Percentiles rank a stretch among this genome's conserved stretches.
Evolutionary conservation across 306 rosid species (phyloP).

Genomic region (Fragaria nilgerrensis): DNA sequence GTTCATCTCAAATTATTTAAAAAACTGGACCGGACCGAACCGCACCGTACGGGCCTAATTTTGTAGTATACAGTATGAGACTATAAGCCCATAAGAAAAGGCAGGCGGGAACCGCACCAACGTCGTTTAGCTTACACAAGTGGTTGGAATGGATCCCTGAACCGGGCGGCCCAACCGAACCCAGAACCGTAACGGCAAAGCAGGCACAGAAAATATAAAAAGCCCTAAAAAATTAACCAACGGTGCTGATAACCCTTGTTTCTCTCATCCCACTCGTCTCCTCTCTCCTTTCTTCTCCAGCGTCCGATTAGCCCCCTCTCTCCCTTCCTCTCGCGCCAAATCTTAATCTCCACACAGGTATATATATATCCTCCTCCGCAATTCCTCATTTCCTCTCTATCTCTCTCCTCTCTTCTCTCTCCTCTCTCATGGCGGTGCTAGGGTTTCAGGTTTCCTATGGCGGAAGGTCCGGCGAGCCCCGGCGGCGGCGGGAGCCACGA

Average conservation of each 20-base stretch:
- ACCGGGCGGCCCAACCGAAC: not conserved
- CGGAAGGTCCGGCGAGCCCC: conserved; percentile 83
- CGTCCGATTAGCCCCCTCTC: conserved; percentile 76
- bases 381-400: not conserved
- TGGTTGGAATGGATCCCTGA: not conserved
- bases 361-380: not conserved
- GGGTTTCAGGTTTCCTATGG: conserved; percentile 67
- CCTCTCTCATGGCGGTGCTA: conserved; percentile 22
- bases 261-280: conserved; percentile 82
- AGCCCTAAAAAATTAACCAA: conserved; percentile 39
- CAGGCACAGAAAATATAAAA: not conserved
- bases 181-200: not conserved
- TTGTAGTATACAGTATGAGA: too few species aligned
- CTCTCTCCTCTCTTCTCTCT: not conserved
- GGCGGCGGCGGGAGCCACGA: conserved; percentile 85
- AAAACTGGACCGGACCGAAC: too few species aligned
- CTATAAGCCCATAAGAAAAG: not conserved
- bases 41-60: too few species aligned
- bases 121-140: conserved; percentile 4
- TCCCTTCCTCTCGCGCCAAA: conserved; percentile 72
- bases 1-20: too few species aligned
- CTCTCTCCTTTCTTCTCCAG: conserved; percentile 83
- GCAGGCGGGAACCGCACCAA: not conserved
- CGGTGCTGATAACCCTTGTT: conserved; percentile 76
- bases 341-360: conserved; percentile 43